Conservation (phyloP, 192 early-diverging fungal species). For the Thoreauomyces humboldtii region DNA sequence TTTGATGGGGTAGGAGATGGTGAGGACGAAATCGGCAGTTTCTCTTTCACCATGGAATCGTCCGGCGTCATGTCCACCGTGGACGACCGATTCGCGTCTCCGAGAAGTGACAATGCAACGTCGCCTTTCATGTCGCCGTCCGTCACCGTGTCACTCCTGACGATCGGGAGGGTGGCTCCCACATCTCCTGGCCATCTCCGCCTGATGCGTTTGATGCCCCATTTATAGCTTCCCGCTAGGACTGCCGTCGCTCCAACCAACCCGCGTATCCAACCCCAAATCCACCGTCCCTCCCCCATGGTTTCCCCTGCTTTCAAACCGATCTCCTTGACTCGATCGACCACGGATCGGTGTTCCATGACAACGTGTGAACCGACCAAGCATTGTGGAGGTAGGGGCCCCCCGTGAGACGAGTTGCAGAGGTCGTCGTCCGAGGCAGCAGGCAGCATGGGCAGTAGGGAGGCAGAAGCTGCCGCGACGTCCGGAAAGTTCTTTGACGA, state of each 20-base stretch:
- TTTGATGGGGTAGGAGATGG: background rate
- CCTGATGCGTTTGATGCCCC: background rate
- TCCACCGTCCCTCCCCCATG: conserved; percentile 5
- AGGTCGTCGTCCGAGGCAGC: conserved; percentile 1
- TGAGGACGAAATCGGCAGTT: background rate
- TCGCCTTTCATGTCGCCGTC: too few relatives aligned
- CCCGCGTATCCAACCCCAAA: conserved; percentile 2
- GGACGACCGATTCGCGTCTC: too few relatives aligned
- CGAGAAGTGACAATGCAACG: too few relatives aligned
- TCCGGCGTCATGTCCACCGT: background rate
- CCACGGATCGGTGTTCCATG: background rate
- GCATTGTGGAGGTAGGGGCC: conserved; percentile 30
- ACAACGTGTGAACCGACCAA: conserved; percentile 45
- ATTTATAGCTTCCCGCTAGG: background rate
- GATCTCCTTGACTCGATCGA: conserved; percentile 7
- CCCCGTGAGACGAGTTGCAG: background rate
- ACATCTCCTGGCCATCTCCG: background rate
- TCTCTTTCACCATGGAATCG: background rate
- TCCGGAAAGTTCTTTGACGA: conserved; percentile 63
- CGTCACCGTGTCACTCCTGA: too few relatives aligned
- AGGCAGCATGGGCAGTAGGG: conserved; percentile 10
- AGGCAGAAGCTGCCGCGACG: conserved; percentile 12
- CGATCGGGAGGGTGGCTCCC: background rate
- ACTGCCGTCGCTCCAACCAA: background rate
- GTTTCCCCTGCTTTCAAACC: conserved; percentile 1